Conservation (phyloP, 2,329 filamentous ascomycete genomes). For the Exserohilum turcica region DNA sequence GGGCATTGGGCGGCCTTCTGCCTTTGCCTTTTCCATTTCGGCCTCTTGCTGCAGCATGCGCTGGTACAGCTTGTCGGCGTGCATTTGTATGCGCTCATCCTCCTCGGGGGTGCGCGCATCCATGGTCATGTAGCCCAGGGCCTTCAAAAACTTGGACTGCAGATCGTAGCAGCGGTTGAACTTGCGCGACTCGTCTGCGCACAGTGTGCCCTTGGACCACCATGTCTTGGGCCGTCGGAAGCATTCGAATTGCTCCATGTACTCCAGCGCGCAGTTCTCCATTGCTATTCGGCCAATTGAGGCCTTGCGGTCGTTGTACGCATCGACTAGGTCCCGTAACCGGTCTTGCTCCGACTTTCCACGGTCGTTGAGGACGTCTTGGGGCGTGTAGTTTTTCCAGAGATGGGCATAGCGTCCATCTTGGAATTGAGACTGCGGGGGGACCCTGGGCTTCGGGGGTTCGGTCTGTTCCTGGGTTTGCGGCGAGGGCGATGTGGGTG, state of each 20-base stretch:
- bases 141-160: slow-evolving; percentile 89
- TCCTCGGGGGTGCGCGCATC: slow-evolving; percentile 71
- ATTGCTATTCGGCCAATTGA: slow-evolving; percentile 80
- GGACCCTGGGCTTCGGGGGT: slow-evolving; percentile 47
- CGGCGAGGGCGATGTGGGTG: slow-evolving; percentile 8
- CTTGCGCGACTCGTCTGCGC: slow-evolving; percentile 72
- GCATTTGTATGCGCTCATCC: slow-evolving; percentile 86
- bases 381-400: slow-evolving; percentile 88
- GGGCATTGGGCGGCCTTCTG: slow-evolving; percentile 59
- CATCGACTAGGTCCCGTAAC: slow-evolving; percentile 77
- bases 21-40: slow-evolving; percentile 71
- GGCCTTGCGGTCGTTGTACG: slow-evolving; percentile 80
- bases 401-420: slow-evolving; percentile 81
- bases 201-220: slow-evolving; percentile 76
- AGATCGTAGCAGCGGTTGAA: slow-evolving; percentile 89
- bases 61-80: slow-evolving; percentile 88
- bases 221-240: slow-evolving; percentile 71
- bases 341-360: slow-evolving; percentile 78
- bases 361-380: slow-evolving; percentile 69
- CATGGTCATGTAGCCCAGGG: slow-evolving; percentile 79
- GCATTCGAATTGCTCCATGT: slow-evolving; percentile 81
- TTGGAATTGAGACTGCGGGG: slow-evolving; percentile 64
- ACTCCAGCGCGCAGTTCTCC: slow-evolving; percentile 91
- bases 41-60: slow-evolving; percentile 83
- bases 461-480: slow-evolving; percentile 12